Evolutionary conservation across 768 basidiomycete species (phyloP), one percentile per base, ranked within the genome.

Genomic region (Cystobasidium ongulense): DNA sequence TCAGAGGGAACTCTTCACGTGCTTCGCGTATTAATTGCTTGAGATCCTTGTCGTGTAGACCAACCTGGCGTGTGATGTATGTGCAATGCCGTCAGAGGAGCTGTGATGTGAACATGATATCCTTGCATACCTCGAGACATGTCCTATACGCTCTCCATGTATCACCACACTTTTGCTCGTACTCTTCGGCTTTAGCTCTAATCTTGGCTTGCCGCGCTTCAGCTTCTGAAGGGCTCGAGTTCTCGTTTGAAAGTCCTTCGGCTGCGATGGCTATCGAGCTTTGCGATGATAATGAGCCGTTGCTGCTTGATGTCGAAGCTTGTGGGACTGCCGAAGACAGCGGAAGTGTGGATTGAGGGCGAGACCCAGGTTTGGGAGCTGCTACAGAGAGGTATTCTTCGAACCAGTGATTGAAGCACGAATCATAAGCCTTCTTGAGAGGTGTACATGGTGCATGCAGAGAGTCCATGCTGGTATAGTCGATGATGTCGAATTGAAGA

Each of bases 381-480:
- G 68, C 79, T 10, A 92, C 92, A 79, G 92, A 89, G 27, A 97
- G 87, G 81, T 97, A 99, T 13, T 91, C 92, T 81, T 96, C 93
- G 77, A 99, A 93, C 95, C 94, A 97, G 8, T 89, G 87, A 78
- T 96, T 96, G 83, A 98, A 98, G 84, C 94, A 98, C 0, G 90
- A 84, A 81, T 98, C 94, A 80, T 96, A 98, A 70, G 87, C 83
- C 65, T 87, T 87, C 81, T 98, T 97, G 73, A 95, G 85, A 0
- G 90, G 88, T 4, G 94, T 96, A 82, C 95, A 98, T 83, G 88
- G 86, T 10, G 86, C 83, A 0, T 89, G 87, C 27, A 97, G 86
- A 72, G 91, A 93, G 75, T 71, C 68, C 68, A 71, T 71, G 21
- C 13, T 38, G 7, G 43, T n/a, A 35, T 15, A 11, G 18, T 38